Conservation (phyloP, 768 basidiomycete genomes). For the Rhizopogon vesiculosus region DNA sequence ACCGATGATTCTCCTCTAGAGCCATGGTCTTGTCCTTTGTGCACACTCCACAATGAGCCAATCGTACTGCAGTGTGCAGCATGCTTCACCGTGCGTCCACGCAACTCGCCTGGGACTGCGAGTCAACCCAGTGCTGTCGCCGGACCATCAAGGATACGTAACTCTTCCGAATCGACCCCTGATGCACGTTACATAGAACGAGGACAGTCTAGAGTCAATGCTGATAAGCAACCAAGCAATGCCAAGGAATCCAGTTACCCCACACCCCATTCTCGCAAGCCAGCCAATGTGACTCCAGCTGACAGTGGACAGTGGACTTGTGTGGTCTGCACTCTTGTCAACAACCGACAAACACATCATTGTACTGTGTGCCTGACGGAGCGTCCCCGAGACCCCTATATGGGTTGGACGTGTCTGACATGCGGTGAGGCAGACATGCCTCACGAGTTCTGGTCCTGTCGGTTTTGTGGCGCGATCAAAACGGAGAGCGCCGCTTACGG, state of each 20-base stretch:
- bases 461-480: constrained; percentile 68
- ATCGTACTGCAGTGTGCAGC: constrained; percentile 50
- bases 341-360: constrained; percentile 39
- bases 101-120: constrained; percentile 8
- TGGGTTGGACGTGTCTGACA: constrained; percentile 60
- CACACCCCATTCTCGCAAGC: not conserved
- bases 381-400: constrained; percentile 30
- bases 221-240: constrained; percentile 2
- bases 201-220: not conserved
- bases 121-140: not conserved
- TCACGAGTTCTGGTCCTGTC: constrained; percentile 71
- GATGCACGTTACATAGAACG: not conserved
- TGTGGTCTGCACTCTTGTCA: constrained; percentile 62
- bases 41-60: constrained; percentile 57
- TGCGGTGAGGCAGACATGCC: constrained; percentile 63
- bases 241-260: not conserved
- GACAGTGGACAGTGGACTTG: constrained; percentile 44
- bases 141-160: constrained; percentile 23
- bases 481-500: constrained; percentile 14
- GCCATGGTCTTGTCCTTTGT: constrained; percentile 46
- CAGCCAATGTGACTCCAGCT: not conserved
- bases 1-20: constrained; percentile 29
- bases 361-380: constrained; percentile 57
- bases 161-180: not conserved
- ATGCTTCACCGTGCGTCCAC: constrained; percentile 37